Conservation (phyloP, 2,329 filamentous ascomycete genomes). For the Cercospora sp. region DNA sequence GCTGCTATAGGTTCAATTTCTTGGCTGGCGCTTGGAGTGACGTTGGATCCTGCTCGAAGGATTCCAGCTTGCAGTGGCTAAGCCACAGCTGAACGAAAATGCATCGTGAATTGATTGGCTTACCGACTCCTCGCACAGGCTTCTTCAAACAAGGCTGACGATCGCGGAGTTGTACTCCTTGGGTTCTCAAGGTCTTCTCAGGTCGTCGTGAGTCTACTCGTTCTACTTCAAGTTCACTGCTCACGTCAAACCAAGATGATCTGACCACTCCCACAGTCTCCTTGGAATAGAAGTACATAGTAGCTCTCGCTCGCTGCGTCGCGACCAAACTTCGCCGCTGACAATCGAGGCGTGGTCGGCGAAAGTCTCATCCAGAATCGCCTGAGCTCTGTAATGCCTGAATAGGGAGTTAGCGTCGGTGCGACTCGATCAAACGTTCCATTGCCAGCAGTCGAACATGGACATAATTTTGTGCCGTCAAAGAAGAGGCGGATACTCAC, state of each 20-base stretch:
- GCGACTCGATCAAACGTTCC: neutral
- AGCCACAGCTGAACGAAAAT: neutral
- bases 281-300: conserved; percentile 23
- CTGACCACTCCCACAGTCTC: conserved; percentile 16
- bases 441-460: neutral
- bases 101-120: too few relatives aligned
- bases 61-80: neutral
- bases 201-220: too few relatives aligned
- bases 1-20: neutral
- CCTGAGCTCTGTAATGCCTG: conserved; percentile 8
- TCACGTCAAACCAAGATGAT: conserved; percentile 7
- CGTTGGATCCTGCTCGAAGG: neutral
- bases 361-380: neutral
- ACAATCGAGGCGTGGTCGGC: neutral
- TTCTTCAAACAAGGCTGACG: neutral
- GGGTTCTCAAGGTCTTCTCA: too few relatives aligned
- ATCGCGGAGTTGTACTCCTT: neutral
- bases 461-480: neutral
- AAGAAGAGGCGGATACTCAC: neutral
- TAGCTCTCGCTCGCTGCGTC: conserved; percentile 21
- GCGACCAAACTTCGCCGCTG: neutral
- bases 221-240: neutral
- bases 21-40: neutral
- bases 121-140: too few relatives aligned
- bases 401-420: neutral